Percentiles rank a stretch among this genome's conserved stretches.
Evolutionary conservation across 495 filamentous ascomycete genomes (phyloP).

Genomic region (Recurvomyces mirabilis): DNA sequence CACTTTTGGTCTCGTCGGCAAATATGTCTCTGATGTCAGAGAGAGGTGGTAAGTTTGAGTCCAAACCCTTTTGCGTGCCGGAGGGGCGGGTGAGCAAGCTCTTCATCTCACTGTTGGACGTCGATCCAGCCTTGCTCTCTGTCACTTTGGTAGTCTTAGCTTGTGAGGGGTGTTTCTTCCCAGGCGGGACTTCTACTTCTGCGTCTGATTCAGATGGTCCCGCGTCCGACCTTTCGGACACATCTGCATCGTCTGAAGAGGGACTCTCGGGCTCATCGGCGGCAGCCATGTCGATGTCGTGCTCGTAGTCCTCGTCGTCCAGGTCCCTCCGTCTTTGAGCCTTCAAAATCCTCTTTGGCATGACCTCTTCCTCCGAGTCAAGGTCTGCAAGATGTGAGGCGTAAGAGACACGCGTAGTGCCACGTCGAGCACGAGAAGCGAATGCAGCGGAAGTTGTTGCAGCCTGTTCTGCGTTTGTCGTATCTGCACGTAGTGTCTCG

Average conservation of each 20-base stretch:
- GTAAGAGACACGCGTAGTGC: not conserved
- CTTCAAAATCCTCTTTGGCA: not conserved
- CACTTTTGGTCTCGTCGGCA: conserved; percentile 34
- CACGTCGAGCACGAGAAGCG: not conserved
- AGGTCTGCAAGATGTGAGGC: not conserved
- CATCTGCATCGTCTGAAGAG: too few species aligned
- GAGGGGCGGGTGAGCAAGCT: not conserved
- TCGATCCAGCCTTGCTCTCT: not conserved
- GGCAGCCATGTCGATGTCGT: not conserved
- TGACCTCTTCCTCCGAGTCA: not conserved
- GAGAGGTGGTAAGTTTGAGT: conserved; percentile 35
- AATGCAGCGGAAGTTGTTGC: not conserved
- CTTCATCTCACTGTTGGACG: not conserved
- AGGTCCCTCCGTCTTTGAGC: not conserved
- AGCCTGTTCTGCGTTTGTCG: not conserved
- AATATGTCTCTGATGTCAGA: conserved; percentile 41
- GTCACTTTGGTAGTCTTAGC: too few species aligned
- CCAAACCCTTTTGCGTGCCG: conserved; percentile 8
- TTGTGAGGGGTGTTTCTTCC: not conserved
- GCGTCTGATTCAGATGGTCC: not conserved
- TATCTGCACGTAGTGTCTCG: not conserved
- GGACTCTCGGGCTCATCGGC: not conserved
- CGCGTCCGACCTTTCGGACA: not conserved
- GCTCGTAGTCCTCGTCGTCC: not conserved
- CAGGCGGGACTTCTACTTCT: not conserved